Evolutionary conservation across 352 stramenopile species (phyloP), one percentile per base, ranked within the genome.

Genomic region (Phytophthora pseudosyringae): DNA sequence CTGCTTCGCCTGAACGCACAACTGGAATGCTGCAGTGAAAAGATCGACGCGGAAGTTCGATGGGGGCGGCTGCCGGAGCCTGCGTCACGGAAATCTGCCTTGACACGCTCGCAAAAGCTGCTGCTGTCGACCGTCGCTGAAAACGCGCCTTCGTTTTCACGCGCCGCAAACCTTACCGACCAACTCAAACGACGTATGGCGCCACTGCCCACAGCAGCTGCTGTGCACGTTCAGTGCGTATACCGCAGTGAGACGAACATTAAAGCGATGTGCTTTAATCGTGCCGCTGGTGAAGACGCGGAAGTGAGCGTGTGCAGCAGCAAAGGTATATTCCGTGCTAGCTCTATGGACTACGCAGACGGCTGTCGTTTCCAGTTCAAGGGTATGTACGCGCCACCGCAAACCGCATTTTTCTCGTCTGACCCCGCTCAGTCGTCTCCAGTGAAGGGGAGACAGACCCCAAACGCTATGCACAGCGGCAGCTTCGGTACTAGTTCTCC

Each of bases 221-320:
- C 57, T 41, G 65, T 91, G 33, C 67, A 83, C 31, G 61, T 86
- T 1, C 74, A 88, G 7, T 89, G 81, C 29, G 88, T 93, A 36
- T 95, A 96, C 60, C 71, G 82, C 21, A 91, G 82, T 44, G 84
- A 96, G 29, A 90, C 86, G 4, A 87, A 83, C 25, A 92, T 96
- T 52, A 93, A 93, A 74, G 83, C 76, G 26, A 87, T 96, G 57
- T 93, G 85, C 49, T 89, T 94, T 43, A 96, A 96, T 59, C 74
- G 54, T 29, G 74, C 84, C 12, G 79, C 68, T 1, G 80, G 88
- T 3, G 68, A 75, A 38, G 71, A 79, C 16, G 45, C 77, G 0
- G 86, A 93, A 70, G 75, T 94, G 55, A 84, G 89, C 41, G 60
- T 93, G 16, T 94, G 84, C 44, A 88, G 79, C 33, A 91, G 70